These are phyloP conservation scores for Irpex rosettiformis DNA, from an alignment of 1,284 basidiomycete species.

Conservation along the genomic window DNA sequence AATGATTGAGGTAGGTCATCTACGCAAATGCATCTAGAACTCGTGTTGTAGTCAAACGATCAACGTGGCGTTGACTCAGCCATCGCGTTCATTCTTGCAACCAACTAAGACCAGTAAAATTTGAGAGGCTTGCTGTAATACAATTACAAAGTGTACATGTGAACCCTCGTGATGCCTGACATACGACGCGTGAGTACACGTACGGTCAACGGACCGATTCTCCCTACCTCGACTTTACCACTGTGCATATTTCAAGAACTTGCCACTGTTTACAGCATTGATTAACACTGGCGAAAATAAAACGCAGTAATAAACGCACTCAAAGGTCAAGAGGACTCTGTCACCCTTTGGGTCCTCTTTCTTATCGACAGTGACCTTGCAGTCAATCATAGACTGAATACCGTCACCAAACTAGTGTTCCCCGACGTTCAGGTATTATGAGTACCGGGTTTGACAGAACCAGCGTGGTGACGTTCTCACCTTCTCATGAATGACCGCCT, in stretches of 20 bases:
- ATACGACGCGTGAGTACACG: background rate
- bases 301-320: too few species aligned
- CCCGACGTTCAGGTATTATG: background rate
- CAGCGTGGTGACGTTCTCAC: slow-evolving; percentile 33
- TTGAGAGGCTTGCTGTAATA: too few species aligned
- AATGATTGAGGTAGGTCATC: too few species aligned
- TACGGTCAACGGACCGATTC: background rate
- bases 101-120: too few species aligned
- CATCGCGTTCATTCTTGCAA: too few species aligned
- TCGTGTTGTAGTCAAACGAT: too few species aligned
- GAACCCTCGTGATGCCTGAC: background rate
- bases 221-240: slow-evolving; percentile 40
- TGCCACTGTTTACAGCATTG: slow-evolving; percentile 43
- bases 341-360: slow-evolving; percentile 83
- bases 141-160: background rate
- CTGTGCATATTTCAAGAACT: slow-evolving; percentile 69
- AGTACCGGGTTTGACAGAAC: background rate
- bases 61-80: too few species aligned
- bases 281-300: too few species aligned
- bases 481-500: slow-evolving; percentile 88
- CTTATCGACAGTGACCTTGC: slow-evolving; percentile 68
- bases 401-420: slow-evolving; percentile 76
- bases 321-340: slow-evolving; percentile 78
- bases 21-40: too few species aligned
- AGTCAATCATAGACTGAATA: slow-evolving; percentile 91